Conservation (phyloP, 73 alveolate genomes). For the Tetrahymena borealis region DNA sequence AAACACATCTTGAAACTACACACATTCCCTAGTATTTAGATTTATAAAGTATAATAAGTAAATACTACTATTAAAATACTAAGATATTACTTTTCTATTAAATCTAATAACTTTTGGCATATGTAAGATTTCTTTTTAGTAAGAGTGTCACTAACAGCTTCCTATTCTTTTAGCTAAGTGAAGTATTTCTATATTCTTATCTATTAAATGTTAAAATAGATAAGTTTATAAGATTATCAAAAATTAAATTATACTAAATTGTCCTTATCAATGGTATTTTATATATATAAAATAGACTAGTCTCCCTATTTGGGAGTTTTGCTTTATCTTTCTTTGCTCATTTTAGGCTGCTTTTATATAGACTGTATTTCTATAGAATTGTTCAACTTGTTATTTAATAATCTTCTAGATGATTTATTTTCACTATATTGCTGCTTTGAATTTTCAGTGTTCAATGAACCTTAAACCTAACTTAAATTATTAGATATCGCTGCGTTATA, state of each 20-base stretch:
- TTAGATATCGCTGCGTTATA: background rate
- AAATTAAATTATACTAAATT: background rate
- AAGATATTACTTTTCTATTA: background rate
- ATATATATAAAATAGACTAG: background rate
- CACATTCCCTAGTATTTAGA: background rate
- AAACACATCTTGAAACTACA: background rate
- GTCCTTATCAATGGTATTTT: background rate
- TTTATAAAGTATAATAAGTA: background rate
- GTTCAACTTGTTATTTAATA: background rate
- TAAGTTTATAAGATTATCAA: background rate
- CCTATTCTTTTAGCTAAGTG: background rate
- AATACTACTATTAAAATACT: background rate
- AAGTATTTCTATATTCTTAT: background rate
- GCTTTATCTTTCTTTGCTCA: background rate
- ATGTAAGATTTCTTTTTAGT: background rate
- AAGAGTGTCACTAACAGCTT: background rate
- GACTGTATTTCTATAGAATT: background rate
- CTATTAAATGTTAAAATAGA: background rate
- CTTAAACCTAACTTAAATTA: background rate
- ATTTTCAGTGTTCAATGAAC: background rate
- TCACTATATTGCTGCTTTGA: background rate
- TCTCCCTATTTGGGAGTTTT: background rate
- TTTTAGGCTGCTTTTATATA: background rate
- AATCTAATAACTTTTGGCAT: background rate
- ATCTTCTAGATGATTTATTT: background rate